Evolutionary conservation across 2,329 filamentous ascomycete genomes (phyloP).

Genomic region (Ceratocystis smalleyi): DNA sequence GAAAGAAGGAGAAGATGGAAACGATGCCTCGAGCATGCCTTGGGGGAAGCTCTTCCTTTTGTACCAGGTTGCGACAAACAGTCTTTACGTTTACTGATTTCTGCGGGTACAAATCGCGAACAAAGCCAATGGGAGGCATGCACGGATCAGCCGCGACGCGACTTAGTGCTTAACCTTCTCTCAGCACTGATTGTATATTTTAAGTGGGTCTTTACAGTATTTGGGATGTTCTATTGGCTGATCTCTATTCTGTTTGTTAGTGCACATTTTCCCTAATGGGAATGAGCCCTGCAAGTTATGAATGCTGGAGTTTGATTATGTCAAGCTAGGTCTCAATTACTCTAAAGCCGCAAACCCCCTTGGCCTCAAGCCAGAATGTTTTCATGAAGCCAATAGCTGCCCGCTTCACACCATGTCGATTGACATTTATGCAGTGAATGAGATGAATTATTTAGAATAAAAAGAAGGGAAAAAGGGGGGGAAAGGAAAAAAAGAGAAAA

Average conservation of each 20-base stretch:
- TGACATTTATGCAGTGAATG: too few species aligned
- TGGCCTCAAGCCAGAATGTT: not conserved
- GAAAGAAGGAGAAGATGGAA: constrained; percentile 26
- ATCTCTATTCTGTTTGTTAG: not conserved
- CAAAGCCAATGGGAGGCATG: constrained; percentile 14
- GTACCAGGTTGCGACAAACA: constrained; percentile 40
- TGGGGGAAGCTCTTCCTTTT: constrained; percentile 42
- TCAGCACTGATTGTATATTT: constrained; percentile 14
- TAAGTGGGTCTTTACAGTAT: constrained; percentile 1
- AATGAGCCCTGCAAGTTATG: not conserved
- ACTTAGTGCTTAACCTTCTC: constrained; percentile 1
- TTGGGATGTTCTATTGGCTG: constrained; percentile 11
- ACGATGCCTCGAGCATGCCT: constrained; percentile 31
- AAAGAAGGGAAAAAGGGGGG: too few species aligned
- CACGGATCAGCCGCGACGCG: constrained; percentile 15
- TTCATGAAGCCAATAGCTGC: too few species aligned
- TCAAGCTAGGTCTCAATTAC: not conserved
- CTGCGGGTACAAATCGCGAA: constrained; percentile 15
- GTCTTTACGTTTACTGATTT: constrained; percentile 38
- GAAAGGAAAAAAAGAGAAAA: too few species aligned
- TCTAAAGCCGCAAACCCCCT: not conserved
- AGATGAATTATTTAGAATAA: too few species aligned
- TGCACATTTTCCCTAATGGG: constrained; percentile 14
- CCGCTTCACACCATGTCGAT: too few species aligned
- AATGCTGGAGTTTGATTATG: constrained; percentile 4